These are phyloP conservation scores for Capsella bursapastoris DNA, from an alignment of 345 rosid genomes.

Conservation along the genomic window DNA sequence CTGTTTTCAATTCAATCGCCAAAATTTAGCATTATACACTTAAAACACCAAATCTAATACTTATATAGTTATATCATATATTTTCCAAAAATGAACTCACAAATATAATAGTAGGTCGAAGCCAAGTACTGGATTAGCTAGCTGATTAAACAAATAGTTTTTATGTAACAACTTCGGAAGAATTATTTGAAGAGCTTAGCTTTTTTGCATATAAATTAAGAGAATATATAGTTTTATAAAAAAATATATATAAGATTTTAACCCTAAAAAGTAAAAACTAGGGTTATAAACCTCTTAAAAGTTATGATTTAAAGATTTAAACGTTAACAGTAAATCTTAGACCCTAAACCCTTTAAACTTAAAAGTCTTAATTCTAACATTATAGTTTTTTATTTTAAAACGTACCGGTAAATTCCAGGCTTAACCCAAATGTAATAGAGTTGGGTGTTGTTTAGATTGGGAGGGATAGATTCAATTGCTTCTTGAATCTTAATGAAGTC, in stretches of 20 bases:
- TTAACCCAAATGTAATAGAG: conserved; percentile 61
- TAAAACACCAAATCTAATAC: not conserved
- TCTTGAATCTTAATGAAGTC: conserved; percentile 68
- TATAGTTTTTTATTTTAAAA: not conserved
- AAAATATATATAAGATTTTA: too few species aligned
- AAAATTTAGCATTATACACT: not conserved
- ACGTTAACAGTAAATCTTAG: not conserved
- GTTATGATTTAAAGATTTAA: not conserved
- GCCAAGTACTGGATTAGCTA: not conserved
- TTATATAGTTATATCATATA: not conserved
- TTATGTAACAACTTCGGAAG: not conserved
- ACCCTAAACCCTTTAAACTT: not conserved
- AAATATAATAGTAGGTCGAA: not conserved
- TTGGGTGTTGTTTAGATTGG: conserved; percentile 48
- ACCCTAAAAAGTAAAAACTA: too few species aligned
- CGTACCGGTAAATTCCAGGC: conserved; percentile 72
- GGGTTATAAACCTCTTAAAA: not conserved
- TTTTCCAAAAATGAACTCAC: not conserved
- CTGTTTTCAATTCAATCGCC: conserved; percentile 35
- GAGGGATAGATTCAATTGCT: conserved; percentile 68
- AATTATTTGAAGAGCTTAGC: not conserved
- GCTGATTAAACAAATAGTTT: not conserved
- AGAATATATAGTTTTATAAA: too few species aligned
- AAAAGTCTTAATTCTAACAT: not conserved
- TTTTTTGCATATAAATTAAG: not conserved